phyloP scores from a whole-genome alignment of 768 basidiomycete genomes.

The Panaeolus cyanescens region DNA sequence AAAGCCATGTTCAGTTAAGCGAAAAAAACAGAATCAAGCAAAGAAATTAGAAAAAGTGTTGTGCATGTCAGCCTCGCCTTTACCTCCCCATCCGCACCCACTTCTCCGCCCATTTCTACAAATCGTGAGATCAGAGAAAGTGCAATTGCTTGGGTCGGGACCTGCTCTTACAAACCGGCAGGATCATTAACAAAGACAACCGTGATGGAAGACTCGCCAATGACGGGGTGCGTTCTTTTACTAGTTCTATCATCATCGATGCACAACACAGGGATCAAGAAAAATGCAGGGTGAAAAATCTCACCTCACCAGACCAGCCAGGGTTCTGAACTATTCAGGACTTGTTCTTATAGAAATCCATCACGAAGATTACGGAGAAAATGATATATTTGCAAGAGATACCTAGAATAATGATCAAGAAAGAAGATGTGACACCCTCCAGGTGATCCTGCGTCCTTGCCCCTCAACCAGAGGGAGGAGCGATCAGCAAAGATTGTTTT shows the following conservation, averaged over 20 bases:
- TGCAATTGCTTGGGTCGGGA: constrained; percentile 8
- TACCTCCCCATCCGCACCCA: constrained; percentile 75
- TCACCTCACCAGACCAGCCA: constrained; percentile 33
- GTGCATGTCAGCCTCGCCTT: constrained; percentile 86
- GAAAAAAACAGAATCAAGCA: constrained; percentile 36
- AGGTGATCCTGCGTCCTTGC: constrained; percentile 93
- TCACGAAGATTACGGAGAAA: neutral
- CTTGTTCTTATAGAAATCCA: neutral
- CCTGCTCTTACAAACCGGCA: constrained; percentile 19
- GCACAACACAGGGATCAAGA: constrained; percentile 18
- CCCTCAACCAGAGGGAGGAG: constrained; percentile 89
- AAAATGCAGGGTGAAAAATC: constrained; percentile 17
- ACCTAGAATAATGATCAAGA: constrained; percentile 9
- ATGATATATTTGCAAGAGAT: constrained; percentile 3
- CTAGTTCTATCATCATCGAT: constrained; percentile 85
- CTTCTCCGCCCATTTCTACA: constrained; percentile 31
- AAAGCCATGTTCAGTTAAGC: no score
- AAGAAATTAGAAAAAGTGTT: neutral
- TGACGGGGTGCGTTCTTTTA: constrained; percentile 81
- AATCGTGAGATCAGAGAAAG: constrained; percentile 15
- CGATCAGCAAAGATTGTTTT: constrained; percentile 95
- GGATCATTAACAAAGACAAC: constrained; percentile 14
- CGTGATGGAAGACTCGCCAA: constrained; percentile 11
- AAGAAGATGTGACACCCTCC: constrained; percentile 65
- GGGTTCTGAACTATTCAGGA: neutral